These are phyloP conservation scores for Mucor piriformis DNA, from an alignment of 371 early-diverging fungal species.

Conservation along the genomic window DNA sequence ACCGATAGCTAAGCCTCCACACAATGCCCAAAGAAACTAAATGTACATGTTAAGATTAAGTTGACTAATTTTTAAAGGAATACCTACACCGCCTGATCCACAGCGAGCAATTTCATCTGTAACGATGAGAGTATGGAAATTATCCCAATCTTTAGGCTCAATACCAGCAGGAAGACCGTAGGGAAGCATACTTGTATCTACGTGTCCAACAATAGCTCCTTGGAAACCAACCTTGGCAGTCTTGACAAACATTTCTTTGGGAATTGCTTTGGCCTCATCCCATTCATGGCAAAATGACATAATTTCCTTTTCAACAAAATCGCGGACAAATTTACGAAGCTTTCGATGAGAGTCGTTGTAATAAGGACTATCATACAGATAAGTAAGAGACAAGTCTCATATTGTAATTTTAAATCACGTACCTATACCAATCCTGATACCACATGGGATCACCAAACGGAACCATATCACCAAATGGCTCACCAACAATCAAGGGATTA, in stretches of 20 bases:
- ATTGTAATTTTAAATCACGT: too few relatives aligned
- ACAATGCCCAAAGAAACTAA: slow-evolving; percentile 44
- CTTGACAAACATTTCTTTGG: slow-evolving; percentile 56
- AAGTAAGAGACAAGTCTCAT: too few relatives aligned
- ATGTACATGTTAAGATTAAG: neutral
- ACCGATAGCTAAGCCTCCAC: slow-evolving; percentile 70
- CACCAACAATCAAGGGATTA: slow-evolving; percentile 23
- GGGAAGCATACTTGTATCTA: slow-evolving; percentile 22
- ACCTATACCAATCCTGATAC: slow-evolving; percentile 57
- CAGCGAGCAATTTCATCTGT: slow-evolving; percentile 69
- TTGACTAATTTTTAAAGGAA: neutral
- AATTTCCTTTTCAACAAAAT: slow-evolving; percentile 64
- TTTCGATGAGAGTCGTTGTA: slow-evolving; percentile 64
- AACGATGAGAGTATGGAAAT: slow-evolving; percentile 66
- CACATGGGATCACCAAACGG: slow-evolving; percentile 74
- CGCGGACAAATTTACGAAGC: slow-evolving; percentile 52
- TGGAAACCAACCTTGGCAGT: slow-evolving; percentile 64
- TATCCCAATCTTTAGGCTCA: slow-evolving; percentile 48
- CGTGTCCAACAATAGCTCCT: slow-evolving; percentile 33
- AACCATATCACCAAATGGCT: slow-evolving; percentile 41
- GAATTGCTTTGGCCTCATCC: slow-evolving; percentile 66
- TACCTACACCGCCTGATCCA: slow-evolving; percentile 70
- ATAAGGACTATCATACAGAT: slow-evolving; percentile 41
- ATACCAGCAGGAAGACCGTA: slow-evolving; percentile 36
- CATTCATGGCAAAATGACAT: slow-evolving; percentile 69